phyloP scores from a whole-genome alignment of 257 asterid genomes.

The Paulownia fortunei region DNA sequence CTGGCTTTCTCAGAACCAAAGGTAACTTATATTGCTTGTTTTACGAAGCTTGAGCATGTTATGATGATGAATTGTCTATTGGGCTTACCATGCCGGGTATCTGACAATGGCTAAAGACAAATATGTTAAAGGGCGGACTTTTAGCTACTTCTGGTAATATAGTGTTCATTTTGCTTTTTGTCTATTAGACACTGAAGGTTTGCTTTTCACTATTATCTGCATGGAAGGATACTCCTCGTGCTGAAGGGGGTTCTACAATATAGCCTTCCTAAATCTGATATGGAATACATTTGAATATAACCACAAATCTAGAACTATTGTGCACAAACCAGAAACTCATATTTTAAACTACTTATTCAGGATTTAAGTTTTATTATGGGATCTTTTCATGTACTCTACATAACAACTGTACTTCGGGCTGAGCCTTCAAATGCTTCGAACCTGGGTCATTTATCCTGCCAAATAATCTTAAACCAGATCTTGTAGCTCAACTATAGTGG shows the following conservation, averaged over 20 bases:
- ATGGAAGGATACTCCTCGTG: neutral
- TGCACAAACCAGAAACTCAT: neutral
- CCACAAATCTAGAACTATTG: neutral
- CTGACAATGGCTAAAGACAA: neutral
- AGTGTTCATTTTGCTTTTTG: neutral
- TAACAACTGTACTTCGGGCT: no score
- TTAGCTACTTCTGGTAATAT: neutral
- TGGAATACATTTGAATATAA: neutral
- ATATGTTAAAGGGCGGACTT: neutral
- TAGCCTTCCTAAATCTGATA: neutral
- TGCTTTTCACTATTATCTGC: neutral
- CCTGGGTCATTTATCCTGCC: no score
- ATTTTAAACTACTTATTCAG: no score
- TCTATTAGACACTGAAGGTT: neutral
- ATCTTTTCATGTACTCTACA: no score
- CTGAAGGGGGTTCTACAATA: neutral
- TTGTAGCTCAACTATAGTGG: no score
- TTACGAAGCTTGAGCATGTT: neutral
- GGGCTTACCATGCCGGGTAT: neutral
- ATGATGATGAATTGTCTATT: neutral
- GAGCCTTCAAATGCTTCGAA: no score
- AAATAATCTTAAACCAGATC: no score
- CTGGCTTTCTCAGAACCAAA: slow-evolving; percentile 93
- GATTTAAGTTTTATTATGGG: no score
- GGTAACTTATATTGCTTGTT: slow-evolving; percentile 48